These are phyloP conservation scores for Phytophthora hybrid DNA, from an alignment of 352 stramenopile genomes.

Conservation along the genomic window DNA sequence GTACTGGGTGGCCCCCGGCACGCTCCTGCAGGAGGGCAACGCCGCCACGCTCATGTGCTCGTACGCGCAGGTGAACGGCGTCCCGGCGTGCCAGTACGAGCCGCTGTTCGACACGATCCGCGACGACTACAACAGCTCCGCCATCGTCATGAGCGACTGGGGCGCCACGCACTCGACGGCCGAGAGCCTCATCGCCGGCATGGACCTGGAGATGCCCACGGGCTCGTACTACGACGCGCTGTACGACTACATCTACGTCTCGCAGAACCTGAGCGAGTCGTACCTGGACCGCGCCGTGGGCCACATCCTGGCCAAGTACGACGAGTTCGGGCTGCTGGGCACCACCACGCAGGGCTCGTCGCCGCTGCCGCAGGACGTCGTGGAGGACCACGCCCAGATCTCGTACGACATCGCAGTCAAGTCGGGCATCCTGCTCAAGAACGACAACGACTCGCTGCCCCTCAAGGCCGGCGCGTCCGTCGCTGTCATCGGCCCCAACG, in stretches of 20 bases:
- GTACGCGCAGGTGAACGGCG: slow-evolving; percentile 42
- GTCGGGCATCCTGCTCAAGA: slow-evolving; percentile 44
- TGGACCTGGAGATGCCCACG: slow-evolving; percentile 45
- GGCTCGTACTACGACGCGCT: slow-evolving; percentile 44
- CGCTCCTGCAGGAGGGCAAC: slow-evolving; percentile 41
- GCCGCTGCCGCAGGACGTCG: slow-evolving; percentile 30
- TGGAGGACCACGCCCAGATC: slow-evolving; percentile 36
- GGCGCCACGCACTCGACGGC: slow-evolving; percentile 37
- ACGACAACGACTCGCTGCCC: slow-evolving; percentile 35
- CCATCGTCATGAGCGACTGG: slow-evolving; percentile 46
- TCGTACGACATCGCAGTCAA: slow-evolving; percentile 48
- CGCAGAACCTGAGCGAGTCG: slow-evolving; percentile 44
- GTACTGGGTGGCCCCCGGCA: slow-evolving; percentile 40
- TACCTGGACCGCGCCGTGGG: slow-evolving; percentile 41
- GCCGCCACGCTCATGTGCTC: slow-evolving; percentile 48
- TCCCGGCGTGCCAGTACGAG: slow-evolving; percentile 41
- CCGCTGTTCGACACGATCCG: slow-evolving; percentile 43
- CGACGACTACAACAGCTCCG: slow-evolving; percentile 43
- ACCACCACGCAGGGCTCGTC: slow-evolving; percentile 38
- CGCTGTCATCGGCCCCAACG: slow-evolving; percentile 45
- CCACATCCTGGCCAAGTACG: slow-evolving; percentile 45
- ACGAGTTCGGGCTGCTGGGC: slow-evolving; percentile 40
- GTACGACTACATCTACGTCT: slow-evolving; percentile 49
- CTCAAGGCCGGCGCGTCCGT: slow-evolving; percentile 30
- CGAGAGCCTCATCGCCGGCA: slow-evolving; percentile 41